Conservation (phyloP, 1,139 yeast genomes). For the Saccharomyces hybrid region DNA sequence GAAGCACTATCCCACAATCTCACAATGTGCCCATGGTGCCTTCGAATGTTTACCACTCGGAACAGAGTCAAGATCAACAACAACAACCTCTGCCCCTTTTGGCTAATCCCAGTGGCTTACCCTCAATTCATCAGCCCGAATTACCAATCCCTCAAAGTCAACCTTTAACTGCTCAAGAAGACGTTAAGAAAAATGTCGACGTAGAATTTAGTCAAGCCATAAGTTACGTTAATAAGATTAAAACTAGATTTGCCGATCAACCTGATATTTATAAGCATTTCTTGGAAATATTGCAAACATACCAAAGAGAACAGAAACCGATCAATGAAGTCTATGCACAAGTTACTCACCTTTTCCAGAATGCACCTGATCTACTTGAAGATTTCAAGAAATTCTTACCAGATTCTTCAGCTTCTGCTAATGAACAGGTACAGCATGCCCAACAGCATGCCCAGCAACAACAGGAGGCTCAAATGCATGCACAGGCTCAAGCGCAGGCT, state of each 20-base stretch:
- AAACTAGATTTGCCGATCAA: slow-evolving; percentile 85
- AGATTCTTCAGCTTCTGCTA: slow-evolving; percentile 50
- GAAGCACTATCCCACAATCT: neutral
- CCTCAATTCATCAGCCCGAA: neutral
- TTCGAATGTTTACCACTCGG: neutral
- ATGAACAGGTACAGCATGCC: slow-evolving; percentile 14
- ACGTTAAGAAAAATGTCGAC: slow-evolving; percentile 54
- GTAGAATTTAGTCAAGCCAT: slow-evolving; percentile 97
- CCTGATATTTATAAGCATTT: slow-evolving; percentile 95
- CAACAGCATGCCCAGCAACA: slow-evolving; percentile 6
- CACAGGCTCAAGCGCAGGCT: slow-evolving; percentile 1
- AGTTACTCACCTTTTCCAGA: slow-evolving; percentile 78
- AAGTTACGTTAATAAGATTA: slow-evolving; percentile 89
- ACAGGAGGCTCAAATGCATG: slow-evolving; percentile 9
- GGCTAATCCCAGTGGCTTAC: neutral
- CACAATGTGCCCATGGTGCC: slow-evolving; percentile 11
- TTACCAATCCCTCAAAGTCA: neutral
- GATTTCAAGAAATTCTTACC: slow-evolving; percentile 95
- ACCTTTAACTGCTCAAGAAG: slow-evolving; percentile 13
- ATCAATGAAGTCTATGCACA: slow-evolving; percentile 92
- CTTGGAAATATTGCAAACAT: slow-evolving; percentile 88
- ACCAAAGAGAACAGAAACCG: slow-evolving; percentile 92
- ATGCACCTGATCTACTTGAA: slow-evolving; percentile 88
- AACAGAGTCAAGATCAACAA: slow-evolving; percentile 7
- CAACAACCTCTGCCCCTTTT: slow-evolving; percentile 2